Conservation (phyloP, 768 basidiomycete genomes). For the Panaeolus papilionaceus region DNA sequence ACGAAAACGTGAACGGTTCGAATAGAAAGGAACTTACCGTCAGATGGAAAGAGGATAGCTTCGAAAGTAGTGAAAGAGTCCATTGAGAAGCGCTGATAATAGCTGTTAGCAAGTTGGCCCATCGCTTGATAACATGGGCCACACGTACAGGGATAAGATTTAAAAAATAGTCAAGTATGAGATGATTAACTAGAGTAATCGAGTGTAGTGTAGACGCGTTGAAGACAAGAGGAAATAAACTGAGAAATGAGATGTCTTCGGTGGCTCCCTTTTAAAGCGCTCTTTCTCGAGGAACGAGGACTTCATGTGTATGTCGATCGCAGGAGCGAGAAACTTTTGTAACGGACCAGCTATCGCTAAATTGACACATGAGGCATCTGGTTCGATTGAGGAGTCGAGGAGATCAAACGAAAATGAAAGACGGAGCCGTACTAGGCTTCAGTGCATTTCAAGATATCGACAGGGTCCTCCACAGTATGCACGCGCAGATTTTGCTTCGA, state of each 20-base stretch:
- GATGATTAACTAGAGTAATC: not conserved
- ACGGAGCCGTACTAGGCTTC: constrained; percentile 12
- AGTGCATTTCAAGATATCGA: constrained; percentile 1
- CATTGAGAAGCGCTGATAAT: constrained; percentile 44
- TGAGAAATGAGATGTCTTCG: not conserved
- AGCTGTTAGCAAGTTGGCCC: not conserved
- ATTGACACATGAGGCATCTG: constrained; percentile 10
- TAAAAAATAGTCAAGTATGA: not conserved
- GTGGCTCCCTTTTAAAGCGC: constrained; percentile 8
- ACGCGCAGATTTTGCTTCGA: constrained; percentile 4
- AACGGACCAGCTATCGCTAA: constrained; percentile 6
- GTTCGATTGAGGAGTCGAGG: constrained; percentile 11
- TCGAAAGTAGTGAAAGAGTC: constrained; percentile 69
- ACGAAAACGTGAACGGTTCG: not conserved
- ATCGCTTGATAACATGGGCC: not conserved
- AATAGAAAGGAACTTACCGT: constrained; percentile 44
- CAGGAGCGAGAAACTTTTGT: constrained; percentile 10
- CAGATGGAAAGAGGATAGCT: constrained; percentile 80
- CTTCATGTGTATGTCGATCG: constrained; percentile 12
- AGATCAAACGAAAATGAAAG: constrained; percentile 10
- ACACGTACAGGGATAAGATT: not conserved
- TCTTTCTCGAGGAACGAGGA: constrained; percentile 12
- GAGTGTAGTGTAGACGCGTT: not conserved
- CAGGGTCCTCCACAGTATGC: constrained; percentile 1
- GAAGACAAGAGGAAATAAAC: constrained; percentile 9